Evolutionary conservation across 495 filamentous ascomycete species (phyloP), one percentile per base, ranked within the genome.

Genomic region (Podospora didyma): DNA sequence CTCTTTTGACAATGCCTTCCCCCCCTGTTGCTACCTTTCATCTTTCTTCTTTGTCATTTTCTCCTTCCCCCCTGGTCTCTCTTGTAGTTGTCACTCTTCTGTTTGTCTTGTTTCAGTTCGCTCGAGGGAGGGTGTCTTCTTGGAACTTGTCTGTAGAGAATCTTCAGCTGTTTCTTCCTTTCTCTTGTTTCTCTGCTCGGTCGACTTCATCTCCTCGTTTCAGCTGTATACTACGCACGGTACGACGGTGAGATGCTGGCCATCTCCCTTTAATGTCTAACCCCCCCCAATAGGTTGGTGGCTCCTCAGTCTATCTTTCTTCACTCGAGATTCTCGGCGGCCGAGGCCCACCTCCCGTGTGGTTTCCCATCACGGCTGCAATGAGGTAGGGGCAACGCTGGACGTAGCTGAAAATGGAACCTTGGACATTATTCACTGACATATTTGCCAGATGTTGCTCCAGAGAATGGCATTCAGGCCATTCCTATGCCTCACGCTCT

Each of bases 401-500:
- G 39, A 14, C 39, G 12, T 42, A 5, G 14, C 39, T 16, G 26
- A 31, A 3, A 9, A 31, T 9, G 26, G 4, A 3, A 31, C 26
- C 39, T 17, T 17, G 39, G 12, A 17, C 7, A 5, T 17, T 5
- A 5, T 5, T 42, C 39, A 16, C 31, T 51, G 17, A 51, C 49
- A n/a, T 11, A 19, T 31, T 7, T 4, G 6, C 9, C 66, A 78
- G 74, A 75, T 72, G 72, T 67, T 64, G 52, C 57, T 61, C 50
- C 58, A 65, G 70, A 78, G 70, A 63, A 77, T 77, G 76, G 73
- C 75, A 67, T 59, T 67, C 59, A 62, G 57, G 69, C 68, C 69
- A 60, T 59, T 66, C 57, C 57, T 56, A 45, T 61, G 53, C 49
- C 63, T 73, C 53, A 65, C 39, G 39, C n/a, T 69, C 60, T 62